A percentile compares a stretch with the other conserved stretches of the same genome.
phyloP scores from a whole-genome alignment of 1,139 yeast genomes.

The Blastobotrys raffinosifermentans region DNA sequence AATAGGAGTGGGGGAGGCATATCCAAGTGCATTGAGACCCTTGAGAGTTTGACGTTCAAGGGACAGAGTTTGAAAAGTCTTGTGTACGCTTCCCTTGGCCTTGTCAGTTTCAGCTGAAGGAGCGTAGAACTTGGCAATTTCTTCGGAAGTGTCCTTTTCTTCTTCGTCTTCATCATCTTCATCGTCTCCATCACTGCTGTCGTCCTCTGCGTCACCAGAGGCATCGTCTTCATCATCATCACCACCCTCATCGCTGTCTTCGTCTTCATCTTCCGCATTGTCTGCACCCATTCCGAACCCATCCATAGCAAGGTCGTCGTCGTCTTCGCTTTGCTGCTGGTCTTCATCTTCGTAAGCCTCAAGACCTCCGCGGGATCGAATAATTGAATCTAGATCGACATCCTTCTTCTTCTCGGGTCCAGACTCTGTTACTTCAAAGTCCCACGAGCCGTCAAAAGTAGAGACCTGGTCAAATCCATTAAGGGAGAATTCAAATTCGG shows the following conservation, averaged over 20 bases:
- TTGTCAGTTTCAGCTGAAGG: constrained; percentile 32
- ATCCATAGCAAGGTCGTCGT: constrained; percentile 49
- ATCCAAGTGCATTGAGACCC: constrained; percentile 75
- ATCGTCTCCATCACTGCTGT: constrained; percentile 31
- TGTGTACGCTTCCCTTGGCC: constrained; percentile 42
- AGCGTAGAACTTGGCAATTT: constrained; percentile 29
- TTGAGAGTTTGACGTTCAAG: constrained; percentile 86
- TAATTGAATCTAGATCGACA: constrained; percentile 83
- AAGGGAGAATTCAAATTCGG: constrained; percentile 69
- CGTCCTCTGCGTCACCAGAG: constrained; percentile 25
- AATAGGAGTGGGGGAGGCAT: constrained; percentile 83
- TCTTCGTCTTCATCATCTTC: constrained; percentile 22
- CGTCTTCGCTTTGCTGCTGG: constrained; percentile 34
- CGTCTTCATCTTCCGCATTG: constrained; percentile 37
- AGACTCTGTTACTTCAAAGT: constrained; percentile 45
- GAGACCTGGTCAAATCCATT: constrained; percentile 50
- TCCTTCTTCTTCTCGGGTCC: constrained; percentile 35
- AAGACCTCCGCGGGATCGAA: constrained; percentile 52
- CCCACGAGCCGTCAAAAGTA: constrained; percentile 69
- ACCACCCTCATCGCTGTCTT: constrained; percentile 37
- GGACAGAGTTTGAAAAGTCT: constrained; percentile 67
- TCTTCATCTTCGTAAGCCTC: constrained; percentile 35
- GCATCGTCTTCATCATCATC: constrained; percentile 37
- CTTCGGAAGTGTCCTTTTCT: constrained; percentile 30
- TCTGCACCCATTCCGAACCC: constrained; percentile 68